Percentiles rank a stretch among this genome's conserved stretches.
Evolutionary conservation across 495 filamentous ascomycete genomes (phyloP).

Genomic region (Hypoxylon fuscum): DNA sequence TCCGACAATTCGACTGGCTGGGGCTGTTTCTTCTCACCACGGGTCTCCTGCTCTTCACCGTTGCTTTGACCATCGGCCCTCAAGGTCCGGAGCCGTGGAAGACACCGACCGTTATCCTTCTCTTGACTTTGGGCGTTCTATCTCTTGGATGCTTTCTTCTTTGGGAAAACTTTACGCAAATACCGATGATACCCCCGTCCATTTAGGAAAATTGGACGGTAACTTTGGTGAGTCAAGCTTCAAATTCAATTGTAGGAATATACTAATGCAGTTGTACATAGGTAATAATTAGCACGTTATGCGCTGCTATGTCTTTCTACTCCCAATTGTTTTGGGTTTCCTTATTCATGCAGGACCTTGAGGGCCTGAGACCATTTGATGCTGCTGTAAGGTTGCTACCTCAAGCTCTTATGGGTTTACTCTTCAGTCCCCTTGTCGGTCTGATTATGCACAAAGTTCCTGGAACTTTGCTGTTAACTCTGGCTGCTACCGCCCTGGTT

Average conservation of each 20-base stretch:
- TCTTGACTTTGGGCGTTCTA: conserved; percentile 63
- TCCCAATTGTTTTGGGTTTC: conserved; percentile 52
- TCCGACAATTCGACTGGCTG: conserved; percentile 47
- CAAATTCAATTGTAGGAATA: neutral
- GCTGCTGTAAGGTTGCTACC: conserved; percentile 47
- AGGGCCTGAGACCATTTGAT: conserved; percentile 42
- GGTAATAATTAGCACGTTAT: conserved; percentile 43
- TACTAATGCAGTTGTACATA: conserved; percentile 14
- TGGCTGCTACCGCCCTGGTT: conserved; percentile 41
- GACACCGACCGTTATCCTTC: conserved; percentile 64
- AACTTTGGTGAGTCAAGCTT: conserved; percentile 39
- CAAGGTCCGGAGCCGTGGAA: conserved; percentile 61
- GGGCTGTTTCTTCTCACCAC: conserved; percentile 43
- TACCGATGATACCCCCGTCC: conserved; percentile 47
- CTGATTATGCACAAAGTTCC: conserved; percentile 45
- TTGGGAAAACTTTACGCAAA: conserved; percentile 58
- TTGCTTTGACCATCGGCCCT: conserved; percentile 45
- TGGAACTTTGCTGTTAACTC: conserved; percentile 41
- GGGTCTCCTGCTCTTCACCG: conserved; percentile 46
- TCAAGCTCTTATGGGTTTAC: conserved; percentile 47
- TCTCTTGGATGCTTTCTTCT: conserved; percentile 61
- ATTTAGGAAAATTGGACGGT: conserved; percentile 48
- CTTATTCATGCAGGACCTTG: conserved; percentile 51
- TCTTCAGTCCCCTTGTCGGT: conserved; percentile 48
- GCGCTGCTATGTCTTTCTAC: conserved; percentile 51